phyloP scores from a whole-genome alignment of 2,329 filamentous ascomycete genomes.

The Ophiocordyceps australis region DNA sequence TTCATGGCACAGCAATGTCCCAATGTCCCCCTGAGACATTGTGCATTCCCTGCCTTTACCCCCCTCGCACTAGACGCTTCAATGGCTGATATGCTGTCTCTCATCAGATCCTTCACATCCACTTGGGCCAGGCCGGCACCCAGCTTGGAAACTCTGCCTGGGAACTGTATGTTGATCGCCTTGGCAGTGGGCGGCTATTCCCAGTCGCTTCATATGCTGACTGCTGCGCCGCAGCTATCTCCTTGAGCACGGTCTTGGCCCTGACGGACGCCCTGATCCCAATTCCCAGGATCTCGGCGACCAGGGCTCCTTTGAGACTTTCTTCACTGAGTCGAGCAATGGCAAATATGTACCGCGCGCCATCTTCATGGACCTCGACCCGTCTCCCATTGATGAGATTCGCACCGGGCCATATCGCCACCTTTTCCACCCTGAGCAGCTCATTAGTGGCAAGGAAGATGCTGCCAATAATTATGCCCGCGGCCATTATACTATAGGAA shows the following conservation, averaged over 20 bases:
- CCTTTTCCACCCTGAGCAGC: constrained; percentile 54
- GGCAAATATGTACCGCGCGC: constrained; percentile 58
- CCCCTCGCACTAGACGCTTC: no score
- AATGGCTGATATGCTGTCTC: no score
- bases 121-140: constrained; percentile 50
- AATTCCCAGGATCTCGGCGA: constrained; percentile 40
- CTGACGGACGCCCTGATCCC: constrained; percentile 45
- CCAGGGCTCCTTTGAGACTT: constrained; percentile 50
- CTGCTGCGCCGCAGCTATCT: constrained; percentile 35
- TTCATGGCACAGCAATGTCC: no score
- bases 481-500: constrained; percentile 60
- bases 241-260: constrained; percentile 51
- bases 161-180: constrained; percentile 44
- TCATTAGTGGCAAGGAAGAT: constrained; percentile 61
- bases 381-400: constrained; percentile 58
- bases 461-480: constrained; percentile 63
- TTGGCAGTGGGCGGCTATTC: background rate
- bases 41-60: background rate
- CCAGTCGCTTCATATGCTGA: constrained; percentile 5
- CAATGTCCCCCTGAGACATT: no score
- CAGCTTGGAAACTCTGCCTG: constrained; percentile 61
- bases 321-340: constrained; percentile 54
- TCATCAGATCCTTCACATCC: constrained; percentile 41
- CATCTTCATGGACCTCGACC: constrained; percentile 56
- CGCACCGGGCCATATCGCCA: constrained; percentile 48